Conservation (phyloP, 768 basidiomycete species). For the Cystofilobasidium ferigula region DNA sequence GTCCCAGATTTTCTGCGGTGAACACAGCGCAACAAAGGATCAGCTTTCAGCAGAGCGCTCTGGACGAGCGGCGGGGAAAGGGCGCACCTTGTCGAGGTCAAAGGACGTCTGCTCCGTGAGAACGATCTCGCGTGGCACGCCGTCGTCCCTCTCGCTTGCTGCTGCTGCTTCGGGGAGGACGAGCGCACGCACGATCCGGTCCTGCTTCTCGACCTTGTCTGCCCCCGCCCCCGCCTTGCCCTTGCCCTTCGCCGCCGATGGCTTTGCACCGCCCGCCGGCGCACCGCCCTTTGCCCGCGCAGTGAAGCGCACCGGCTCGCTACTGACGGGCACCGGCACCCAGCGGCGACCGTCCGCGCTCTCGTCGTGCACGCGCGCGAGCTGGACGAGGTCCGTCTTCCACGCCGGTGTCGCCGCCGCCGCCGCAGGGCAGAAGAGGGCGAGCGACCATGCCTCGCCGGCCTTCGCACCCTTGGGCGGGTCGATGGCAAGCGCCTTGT, state of each 20-base stretch:
- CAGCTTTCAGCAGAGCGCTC: slow-evolving; percentile 18
- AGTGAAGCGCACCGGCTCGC: slow-evolving; percentile 32
- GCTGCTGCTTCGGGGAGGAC: neutral
- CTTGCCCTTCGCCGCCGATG: slow-evolving; percentile 23
- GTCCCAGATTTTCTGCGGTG: slow-evolving; percentile 83
- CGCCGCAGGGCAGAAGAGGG: slow-evolving; percentile 40
- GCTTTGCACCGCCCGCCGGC: neutral
- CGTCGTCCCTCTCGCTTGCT: neutral
- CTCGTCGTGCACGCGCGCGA: neutral
- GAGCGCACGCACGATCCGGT: slow-evolving; percentile 23
- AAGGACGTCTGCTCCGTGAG: slow-evolving; percentile 75
- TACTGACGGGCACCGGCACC: slow-evolving; percentile 32
- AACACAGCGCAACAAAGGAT: slow-evolving; percentile 6
- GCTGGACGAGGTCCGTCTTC: slow-evolving; percentile 7
- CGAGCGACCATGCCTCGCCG: slow-evolving; percentile 56
- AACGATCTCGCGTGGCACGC: slow-evolving; percentile 36
- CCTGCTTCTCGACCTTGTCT: slow-evolving; percentile 28
- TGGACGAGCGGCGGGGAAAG: neutral
- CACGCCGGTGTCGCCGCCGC: neutral
- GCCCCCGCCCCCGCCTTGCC: slow-evolving; percentile 8
- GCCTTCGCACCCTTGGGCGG: slow-evolving; percentile 48
- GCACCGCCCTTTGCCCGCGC: slow-evolving; percentile 20
- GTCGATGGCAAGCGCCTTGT: slow-evolving; percentile 62
- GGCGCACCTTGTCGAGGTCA: slow-evolving; percentile 77
- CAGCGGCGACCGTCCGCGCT: neutral